Conservation (phyloP, 1,284 basidiomycete genomes). For the Malassezia pachydermatis region DNA sequence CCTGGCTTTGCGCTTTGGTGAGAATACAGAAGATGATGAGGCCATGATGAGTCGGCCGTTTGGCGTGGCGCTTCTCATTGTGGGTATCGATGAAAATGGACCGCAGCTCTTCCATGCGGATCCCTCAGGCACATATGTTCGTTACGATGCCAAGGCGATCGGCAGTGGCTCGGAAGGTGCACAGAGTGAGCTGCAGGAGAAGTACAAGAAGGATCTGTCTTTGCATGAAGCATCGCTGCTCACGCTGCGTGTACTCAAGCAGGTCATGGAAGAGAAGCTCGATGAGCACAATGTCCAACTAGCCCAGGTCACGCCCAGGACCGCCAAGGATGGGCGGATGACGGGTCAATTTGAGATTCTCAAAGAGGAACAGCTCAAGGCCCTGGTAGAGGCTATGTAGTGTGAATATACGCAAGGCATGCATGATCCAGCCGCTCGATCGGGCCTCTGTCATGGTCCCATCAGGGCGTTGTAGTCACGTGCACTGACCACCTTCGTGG, state of each 20-base stretch:
- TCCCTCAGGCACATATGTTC: conserved; percentile 95
- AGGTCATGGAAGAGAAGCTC: conserved; percentile 99
- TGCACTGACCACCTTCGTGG: background rate
- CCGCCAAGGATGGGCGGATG: conserved; percentile 33
- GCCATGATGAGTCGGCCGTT: conserved; percentile 86
- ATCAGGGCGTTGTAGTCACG: too few species aligned
- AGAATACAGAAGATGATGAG: conserved; percentile 89
- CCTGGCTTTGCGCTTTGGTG: conserved; percentile 89
- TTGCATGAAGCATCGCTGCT: conserved; percentile 76
- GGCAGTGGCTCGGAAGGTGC: conserved; percentile 96
- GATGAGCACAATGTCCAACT: conserved; percentile 97
- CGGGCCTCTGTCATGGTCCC: too few species aligned
- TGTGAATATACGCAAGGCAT: too few species aligned
- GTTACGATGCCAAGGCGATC: conserved; percentile 96
- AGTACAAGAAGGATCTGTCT: conserved; percentile 86
- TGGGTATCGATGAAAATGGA: conserved; percentile 88
- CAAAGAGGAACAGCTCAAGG: conserved; percentile 36
- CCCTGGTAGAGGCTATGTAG: conserved; percentile 44
- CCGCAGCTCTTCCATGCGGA: conserved; percentile 90
- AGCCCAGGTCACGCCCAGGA: conserved; percentile 54
- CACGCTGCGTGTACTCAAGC: conserved; percentile 81
- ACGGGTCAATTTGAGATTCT: conserved; percentile 43
- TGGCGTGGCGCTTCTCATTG: conserved; percentile 92
- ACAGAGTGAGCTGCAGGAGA: conserved; percentile 91
- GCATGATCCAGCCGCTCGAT: too few species aligned